These are phyloP conservation scores for Coemansia sp. DNA, from an alignment of 192 early-diverging fungal species.

Conservation along the genomic window DNA sequence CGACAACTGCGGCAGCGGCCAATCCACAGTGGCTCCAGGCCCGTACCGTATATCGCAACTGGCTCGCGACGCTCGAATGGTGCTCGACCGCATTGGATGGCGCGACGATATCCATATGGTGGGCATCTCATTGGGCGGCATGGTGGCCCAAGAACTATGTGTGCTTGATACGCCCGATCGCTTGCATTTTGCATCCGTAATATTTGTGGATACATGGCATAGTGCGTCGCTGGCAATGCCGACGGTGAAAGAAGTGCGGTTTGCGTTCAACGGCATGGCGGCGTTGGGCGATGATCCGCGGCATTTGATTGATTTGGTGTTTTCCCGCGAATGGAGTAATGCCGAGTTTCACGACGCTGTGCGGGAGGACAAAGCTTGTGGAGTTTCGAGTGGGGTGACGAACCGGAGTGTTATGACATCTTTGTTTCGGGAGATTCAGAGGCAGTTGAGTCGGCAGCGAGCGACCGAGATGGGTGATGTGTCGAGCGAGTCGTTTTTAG, in stretches of 20 bases:
- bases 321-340: constrained; percentile 37
- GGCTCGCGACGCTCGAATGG: constrained; percentile 68
- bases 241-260: constrained; percentile 42
- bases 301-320: constrained; percentile 44
- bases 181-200: constrained; percentile 27
- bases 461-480: no score
- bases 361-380: not conserved
- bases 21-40: constrained; percentile 29
- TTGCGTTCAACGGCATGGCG: constrained; percentile 47
- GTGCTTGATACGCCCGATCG: constrained; percentile 17
- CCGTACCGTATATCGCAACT: constrained; percentile 68
- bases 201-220: constrained; percentile 50
- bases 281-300: constrained; percentile 34
- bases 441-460: constrained; percentile 11
- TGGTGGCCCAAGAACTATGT: constrained; percentile 78
- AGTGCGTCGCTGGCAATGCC: constrained; percentile 42
- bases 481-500: not conserved
- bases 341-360: constrained; percentile 23
- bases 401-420: constrained; percentile 29
- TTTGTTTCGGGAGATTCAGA: constrained; percentile 33
- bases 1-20: constrained; percentile 83
- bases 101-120: constrained; percentile 66
- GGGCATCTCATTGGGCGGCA: constrained; percentile 84
- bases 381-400: constrained; percentile 4
- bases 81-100: constrained; percentile 79